phyloP scores from a whole-genome alignment of 306 rosid species.

The Citrullus colocynthis region DNA sequence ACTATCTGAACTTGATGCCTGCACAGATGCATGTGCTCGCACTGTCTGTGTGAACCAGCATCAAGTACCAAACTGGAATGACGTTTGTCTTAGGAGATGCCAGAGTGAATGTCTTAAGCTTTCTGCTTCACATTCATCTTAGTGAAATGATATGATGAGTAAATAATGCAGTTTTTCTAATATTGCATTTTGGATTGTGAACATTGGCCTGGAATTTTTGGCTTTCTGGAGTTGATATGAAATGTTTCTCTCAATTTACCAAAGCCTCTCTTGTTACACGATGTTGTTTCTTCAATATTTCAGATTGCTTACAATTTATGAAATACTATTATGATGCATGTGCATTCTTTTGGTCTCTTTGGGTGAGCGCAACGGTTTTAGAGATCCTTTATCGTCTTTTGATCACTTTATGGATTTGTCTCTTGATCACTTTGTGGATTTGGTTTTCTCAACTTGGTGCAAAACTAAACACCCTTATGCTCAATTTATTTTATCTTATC shows the following conservation, averaged over 20 bases:
- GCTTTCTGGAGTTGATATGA: not conserved
- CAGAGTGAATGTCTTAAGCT: constrained; percentile 92
- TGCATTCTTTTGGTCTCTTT: no score
- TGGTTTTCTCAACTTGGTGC: no score
- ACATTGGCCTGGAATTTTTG: not conserved
- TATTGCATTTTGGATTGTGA: not conserved
- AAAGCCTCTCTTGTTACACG: not conserved
- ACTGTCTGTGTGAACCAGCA: constrained; percentile 90
- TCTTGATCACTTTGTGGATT: no score
- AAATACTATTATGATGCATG: no score
- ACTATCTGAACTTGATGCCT: constrained; percentile 82
- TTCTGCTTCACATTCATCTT: constrained; percentile 46
- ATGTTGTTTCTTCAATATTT: not conserved
- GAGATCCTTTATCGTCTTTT: no score
- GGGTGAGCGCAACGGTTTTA: no score
- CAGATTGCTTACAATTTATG: not conserved
- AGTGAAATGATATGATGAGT: constrained; percentile 13
- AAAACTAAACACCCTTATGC: no score
- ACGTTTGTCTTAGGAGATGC: constrained; percentile 75
- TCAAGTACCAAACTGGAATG: constrained; percentile 92
- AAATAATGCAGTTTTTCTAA: not conserved
- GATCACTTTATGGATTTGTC: no score
- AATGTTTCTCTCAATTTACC: not conserved
- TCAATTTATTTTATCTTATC: no score
- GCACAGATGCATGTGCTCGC: constrained; percentile 91